These are phyloP conservation scores for Pythium scleroteichum DNA, from an alignment of 352 stramenopile species.

Conservation along the genomic window DNA sequence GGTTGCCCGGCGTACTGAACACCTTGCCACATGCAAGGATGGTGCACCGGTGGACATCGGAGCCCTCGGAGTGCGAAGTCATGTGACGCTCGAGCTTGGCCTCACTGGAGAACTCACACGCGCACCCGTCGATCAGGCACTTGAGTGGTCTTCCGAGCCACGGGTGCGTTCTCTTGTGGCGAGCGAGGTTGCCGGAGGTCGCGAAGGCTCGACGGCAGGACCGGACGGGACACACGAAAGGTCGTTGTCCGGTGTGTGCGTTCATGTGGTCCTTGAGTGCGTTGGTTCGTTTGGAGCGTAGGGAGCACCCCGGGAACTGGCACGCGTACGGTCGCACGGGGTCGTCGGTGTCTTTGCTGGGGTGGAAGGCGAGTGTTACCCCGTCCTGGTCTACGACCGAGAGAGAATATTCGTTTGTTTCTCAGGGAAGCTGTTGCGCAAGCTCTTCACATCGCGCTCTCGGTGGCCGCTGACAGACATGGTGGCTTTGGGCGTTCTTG, in stretches of 20 bases:
- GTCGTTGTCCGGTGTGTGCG: slow-evolving; percentile 77
- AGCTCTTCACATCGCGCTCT: too few relatives aligned
- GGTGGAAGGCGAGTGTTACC: too few relatives aligned
- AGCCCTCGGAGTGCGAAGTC: background rate
- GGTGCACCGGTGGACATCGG: too few relatives aligned
- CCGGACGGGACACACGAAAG: slow-evolving; percentile 46
- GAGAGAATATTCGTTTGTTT: too few relatives aligned
- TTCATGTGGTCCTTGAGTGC: slow-evolving; percentile 76
- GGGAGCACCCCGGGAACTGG: background rate
- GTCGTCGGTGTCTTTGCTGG: too few relatives aligned
- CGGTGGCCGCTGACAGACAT: too few relatives aligned
- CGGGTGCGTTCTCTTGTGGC: slow-evolving; percentile 61
- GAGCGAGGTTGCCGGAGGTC: slow-evolving; percentile 36
- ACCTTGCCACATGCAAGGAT: too few relatives aligned
- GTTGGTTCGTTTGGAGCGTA: slow-evolving; percentile 25
- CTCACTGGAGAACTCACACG: slow-evolving; percentile 18
- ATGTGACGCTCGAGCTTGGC: slow-evolving; percentile 16
- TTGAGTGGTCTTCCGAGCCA: slow-evolving; percentile 25
- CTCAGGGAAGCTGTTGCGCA: too few relatives aligned
- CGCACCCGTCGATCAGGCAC: slow-evolving; percentile 14
- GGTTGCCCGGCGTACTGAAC: too few relatives aligned
- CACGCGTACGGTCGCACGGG: background rate
- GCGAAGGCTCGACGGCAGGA: slow-evolving; percentile 75
- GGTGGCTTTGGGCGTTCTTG: too few relatives aligned
- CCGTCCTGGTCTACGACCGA: too few relatives aligned